These are phyloP conservation scores for Eimeria zaria DNA, from an alignment of 169 alveolate species.

Conservation along the genomic window DNA sequence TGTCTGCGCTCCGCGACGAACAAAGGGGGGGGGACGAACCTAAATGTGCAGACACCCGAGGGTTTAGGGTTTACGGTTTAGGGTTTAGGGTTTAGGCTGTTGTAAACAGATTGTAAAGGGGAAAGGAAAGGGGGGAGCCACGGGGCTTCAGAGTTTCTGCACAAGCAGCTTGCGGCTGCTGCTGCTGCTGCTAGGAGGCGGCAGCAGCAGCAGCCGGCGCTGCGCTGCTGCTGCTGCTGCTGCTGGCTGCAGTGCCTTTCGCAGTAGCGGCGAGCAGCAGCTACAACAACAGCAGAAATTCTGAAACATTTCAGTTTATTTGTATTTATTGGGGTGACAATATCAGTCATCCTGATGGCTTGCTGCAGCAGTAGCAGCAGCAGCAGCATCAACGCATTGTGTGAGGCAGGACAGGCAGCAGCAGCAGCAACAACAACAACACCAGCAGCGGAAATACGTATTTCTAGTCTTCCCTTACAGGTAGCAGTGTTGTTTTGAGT, in stretches of 20 bases:
- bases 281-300: neutral
- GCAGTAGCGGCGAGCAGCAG: slow-evolving; percentile 66
- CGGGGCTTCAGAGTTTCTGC: slow-evolving; percentile 20
- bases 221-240: slow-evolving; percentile 26
- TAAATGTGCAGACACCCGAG: slow-evolving; percentile 48
- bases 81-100: neutral
- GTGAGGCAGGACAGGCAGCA: slow-evolving; percentile 48
- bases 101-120: neutral
- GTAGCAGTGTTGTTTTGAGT: neutral
- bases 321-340: slow-evolving; percentile 17
- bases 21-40: slow-evolving; percentile 18
- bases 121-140: slow-evolving; percentile 1
- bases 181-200: slow-evolving; percentile 72
- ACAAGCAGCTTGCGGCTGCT: slow-evolving; percentile 29
- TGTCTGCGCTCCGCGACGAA: slow-evolving; percentile 22
- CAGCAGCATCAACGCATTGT: neutral
- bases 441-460: slow-evolving; percentile 10
- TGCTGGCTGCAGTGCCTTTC: slow-evolving; percentile 40
- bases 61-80: slow-evolving; percentile 18
- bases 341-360: neutral
- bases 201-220: slow-evolving; percentile 49
- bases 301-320: slow-evolving; percentile 20
- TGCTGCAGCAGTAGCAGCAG: slow-evolving; percentile 55
- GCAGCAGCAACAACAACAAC: slow-evolving; percentile 21
- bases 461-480: slow-evolving; percentile 1